Conservation (phyloP, 2,329 filamentous ascomycete genomes). For the Fusarium chlamydosporum region DNA sequence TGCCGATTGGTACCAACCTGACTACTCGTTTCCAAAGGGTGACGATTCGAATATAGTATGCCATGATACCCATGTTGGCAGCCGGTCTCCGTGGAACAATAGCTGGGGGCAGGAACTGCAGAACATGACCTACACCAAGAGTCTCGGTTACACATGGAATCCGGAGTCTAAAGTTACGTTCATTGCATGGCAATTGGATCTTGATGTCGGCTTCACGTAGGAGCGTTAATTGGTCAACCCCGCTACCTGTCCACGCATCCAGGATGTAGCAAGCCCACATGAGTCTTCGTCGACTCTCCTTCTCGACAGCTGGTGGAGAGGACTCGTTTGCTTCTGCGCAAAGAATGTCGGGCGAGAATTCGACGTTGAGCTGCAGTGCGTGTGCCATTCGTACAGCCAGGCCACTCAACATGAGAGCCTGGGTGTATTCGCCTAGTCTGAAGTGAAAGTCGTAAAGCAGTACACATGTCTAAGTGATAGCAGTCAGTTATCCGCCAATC, state of each 20-base stretch:
- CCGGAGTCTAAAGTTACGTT: conserved; percentile 59
- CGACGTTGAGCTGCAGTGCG: conserved; percentile 58
- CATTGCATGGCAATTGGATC: conserved; percentile 59
- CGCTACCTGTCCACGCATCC: conserved; percentile 59
- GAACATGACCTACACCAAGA: conserved; percentile 58
- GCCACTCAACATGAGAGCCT: conserved; percentile 60
- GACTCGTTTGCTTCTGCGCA: conserved; percentile 53
- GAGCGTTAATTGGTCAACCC: conserved; percentile 57
- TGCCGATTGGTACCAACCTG: conserved; percentile 49
- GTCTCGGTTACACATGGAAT: conserved; percentile 59
- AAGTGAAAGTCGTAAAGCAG: conserved; percentile 59
- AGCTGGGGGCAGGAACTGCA: conserved; percentile 58
- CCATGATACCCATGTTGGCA: conserved; percentile 62
- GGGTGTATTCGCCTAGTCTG: conserved; percentile 57
- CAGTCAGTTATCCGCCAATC: conserved; percentile 5
- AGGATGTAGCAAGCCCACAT: conserved; percentile 62
- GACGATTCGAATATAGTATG: conserved; percentile 60
- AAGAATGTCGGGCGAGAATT: conserved; percentile 57
- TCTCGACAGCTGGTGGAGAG: conserved; percentile 55
- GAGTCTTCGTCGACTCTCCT: conserved; percentile 57
- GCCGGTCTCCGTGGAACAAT: conserved; percentile 58
- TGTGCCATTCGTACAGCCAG: conserved; percentile 60
- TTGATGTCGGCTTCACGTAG: conserved; percentile 59
- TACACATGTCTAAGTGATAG: conserved; percentile 53
- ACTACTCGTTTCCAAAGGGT: conserved; percentile 60